A percentile compares a stretch with the other conserved stretches of the same genome.
These are phyloP conservation scores for Pythium dissotocum DNA, from an alignment of 352 stramenopile genomes.

Conservation along the genomic window DNA sequence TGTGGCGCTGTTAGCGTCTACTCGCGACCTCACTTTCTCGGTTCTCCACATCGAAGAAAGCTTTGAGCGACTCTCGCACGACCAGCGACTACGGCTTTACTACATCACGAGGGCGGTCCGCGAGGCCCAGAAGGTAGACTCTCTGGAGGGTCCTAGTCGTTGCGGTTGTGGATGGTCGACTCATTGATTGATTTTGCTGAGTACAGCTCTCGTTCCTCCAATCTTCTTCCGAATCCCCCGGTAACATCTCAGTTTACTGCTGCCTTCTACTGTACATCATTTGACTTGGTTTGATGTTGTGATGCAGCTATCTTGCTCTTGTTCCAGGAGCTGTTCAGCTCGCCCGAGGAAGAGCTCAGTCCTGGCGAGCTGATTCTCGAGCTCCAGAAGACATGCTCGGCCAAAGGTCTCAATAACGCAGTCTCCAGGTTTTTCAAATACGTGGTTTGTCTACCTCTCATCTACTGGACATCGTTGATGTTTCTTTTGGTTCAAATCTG, in stretches of 20 bases:
- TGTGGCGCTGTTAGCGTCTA: conserved; percentile 5
- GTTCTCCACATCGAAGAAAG: conserved; percentile 11
- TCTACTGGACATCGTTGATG: not conserved
- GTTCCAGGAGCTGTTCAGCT: conserved; percentile 28
- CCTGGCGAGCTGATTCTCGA: conserved; percentile 18
- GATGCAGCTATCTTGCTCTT: conserved; percentile 19
- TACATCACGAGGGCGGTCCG: conserved; percentile 10
- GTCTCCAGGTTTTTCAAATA: conserved; percentile 20
- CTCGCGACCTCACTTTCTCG: conserved; percentile 8
- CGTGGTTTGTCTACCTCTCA: not conserved
- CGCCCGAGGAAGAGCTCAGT: conserved; percentile 9
- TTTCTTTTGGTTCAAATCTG: no score
- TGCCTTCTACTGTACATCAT: no score
- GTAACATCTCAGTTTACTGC: not conserved
- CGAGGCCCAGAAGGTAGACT: conserved; percentile 19
- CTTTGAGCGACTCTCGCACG: conserved; percentile 9
- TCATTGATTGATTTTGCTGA: not conserved
- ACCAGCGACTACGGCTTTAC: conserved; percentile 18
- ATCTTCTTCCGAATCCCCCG: conserved; percentile 10
- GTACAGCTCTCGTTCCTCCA: conserved; percentile 20
- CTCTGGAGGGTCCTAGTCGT: no score
- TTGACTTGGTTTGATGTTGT: not conserved
- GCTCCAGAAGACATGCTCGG: conserved; percentile 12
- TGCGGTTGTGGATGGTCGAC: no score
- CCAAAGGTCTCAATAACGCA: conserved; percentile 10